Conservation (phyloP, 1,284 basidiomycete species). For the Cutaneotrichosporon spelunceum region DNA sequence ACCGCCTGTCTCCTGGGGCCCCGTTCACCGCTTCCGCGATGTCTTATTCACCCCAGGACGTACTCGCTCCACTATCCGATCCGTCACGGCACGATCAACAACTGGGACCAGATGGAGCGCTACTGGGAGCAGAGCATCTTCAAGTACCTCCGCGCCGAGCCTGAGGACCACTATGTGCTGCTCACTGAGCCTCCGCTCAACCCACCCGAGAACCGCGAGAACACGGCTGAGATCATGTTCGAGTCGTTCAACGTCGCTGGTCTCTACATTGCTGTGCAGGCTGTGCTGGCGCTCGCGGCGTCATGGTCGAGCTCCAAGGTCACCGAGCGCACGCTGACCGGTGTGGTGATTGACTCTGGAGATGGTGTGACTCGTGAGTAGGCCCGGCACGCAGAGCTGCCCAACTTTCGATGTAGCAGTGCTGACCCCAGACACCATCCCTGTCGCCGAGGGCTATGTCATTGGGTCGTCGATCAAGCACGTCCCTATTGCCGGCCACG, state of each 20-base stretch:
- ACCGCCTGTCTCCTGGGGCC: no score
- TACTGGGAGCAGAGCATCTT: conserved; percentile 99
- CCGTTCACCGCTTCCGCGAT: no score
- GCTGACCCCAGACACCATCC: conserved; percentile 49
- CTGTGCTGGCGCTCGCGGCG: conserved; percentile 96
- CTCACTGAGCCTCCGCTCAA: conserved; percentile 98
- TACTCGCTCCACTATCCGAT: conserved; percentile 97
- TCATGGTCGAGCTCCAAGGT: conserved; percentile 95
- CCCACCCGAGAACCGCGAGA: conserved; percentile 97
- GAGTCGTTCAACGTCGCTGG: conserved; percentile 96
- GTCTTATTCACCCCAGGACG: conserved; percentile 54
- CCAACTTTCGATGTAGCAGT: no score
- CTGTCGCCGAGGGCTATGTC: conserved; percentile 86
- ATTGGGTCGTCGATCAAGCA: conserved; percentile 99
- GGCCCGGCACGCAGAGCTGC: not conserved
- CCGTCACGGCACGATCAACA: conserved; percentile 96
- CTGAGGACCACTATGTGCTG: conserved; percentile 98
- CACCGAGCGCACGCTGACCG: conserved; percentile 87
- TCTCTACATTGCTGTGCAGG: conserved; percentile 94
- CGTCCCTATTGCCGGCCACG: conserved; percentile 95
- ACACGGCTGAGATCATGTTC: conserved; percentile 99
- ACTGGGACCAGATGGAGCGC: conserved; percentile 99
- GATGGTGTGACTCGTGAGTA: conserved; percentile 86
- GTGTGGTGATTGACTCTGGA: conserved; percentile 97
- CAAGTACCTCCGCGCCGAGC: conserved; percentile 97